These are phyloP conservation scores for Pythium sp. DNA, from an alignment of 352 stramenopile genomes.

Conservation along the genomic window DNA sequence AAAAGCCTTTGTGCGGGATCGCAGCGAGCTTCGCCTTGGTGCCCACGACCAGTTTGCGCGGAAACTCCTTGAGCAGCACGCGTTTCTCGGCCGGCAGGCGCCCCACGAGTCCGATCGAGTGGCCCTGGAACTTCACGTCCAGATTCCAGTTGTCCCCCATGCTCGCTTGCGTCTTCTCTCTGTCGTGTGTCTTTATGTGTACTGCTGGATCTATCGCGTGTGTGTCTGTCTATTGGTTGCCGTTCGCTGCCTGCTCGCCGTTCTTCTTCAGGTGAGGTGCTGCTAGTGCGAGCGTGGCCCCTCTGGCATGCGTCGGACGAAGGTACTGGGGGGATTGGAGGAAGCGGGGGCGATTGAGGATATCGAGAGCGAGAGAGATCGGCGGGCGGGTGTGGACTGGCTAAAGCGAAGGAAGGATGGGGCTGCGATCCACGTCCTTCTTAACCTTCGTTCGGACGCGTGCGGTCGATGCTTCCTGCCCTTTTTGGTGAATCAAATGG, in stretches of 20 bases:
- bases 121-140: slow-evolving; percentile 83
- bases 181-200: slow-evolving; percentile 1
- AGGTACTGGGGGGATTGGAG: neutral
- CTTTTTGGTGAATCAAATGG: slow-evolving; percentile 17
- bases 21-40: slow-evolving; percentile 77
- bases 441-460: neutral
- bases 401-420: neutral
- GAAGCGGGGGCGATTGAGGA: neutral
- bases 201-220: neutral
- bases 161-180: neutral
- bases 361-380: neutral
- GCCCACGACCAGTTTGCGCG: slow-evolving; percentile 63
- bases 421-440: neutral
- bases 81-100: slow-evolving; percentile 81
- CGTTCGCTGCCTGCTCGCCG: neutral
- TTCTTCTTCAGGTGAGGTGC: neutral
- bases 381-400: neutral
- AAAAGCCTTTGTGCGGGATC: slow-evolving; percentile 85
- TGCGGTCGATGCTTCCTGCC: neutral
- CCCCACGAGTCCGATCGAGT: slow-evolving; percentile 65
- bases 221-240: neutral
- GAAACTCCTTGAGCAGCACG: slow-evolving; percentile 71
- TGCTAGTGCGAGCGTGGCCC: slow-evolving; percentile 1
- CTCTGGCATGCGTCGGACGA: slow-evolving; percentile 2
- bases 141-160: slow-evolving; percentile 83